Conservation (phyloP, 169 alveolate genomes). For the Babesia ovata region DNA sequence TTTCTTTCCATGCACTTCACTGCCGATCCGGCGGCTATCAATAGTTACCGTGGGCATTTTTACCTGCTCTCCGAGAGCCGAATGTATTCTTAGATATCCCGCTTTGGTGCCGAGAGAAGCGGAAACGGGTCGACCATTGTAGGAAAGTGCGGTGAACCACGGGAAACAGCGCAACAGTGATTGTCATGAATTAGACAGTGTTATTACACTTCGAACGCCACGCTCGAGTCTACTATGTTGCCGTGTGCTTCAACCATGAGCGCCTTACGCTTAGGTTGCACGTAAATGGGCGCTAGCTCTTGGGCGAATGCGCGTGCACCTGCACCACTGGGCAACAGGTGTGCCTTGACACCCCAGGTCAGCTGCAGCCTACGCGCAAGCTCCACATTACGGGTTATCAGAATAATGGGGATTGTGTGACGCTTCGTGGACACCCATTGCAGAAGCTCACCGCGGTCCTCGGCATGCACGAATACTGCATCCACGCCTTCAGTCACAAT, state of each 20-base stretch:
- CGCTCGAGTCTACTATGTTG: slow-evolving; percentile 28
- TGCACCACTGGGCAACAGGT: slow-evolving; percentile 48
- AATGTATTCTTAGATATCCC: no score
- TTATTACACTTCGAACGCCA: slow-evolving; percentile 16
- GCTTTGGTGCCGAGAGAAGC: no score
- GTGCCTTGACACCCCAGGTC: slow-evolving; percentile 79
- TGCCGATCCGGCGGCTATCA: no score
- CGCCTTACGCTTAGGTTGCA: slow-evolving; percentile 5
- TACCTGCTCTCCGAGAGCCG: no score
- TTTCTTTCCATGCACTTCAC: no score
- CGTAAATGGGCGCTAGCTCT: slow-evolving; percentile 26
- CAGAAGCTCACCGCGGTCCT: slow-evolving; percentile 68
- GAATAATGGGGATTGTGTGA: slow-evolving; percentile 70
- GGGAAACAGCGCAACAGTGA: no score
- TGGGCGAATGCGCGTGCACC: slow-evolving; percentile 23
- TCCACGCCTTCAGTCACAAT: slow-evolving; percentile 42
- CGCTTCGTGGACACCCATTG: slow-evolving; percentile 75
- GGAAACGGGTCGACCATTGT: no score
- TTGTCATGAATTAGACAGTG: no score
- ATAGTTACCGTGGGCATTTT: no score
- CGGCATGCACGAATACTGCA: slow-evolving; percentile 58
- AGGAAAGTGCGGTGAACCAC: no score
- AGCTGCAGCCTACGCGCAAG: slow-evolving; percentile 75
- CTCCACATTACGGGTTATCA: slow-evolving; percentile 64
- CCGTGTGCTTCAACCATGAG: slow-evolving; percentile 31